Evolutionary conservation across 2,329 filamentous ascomycete species (phyloP).

Genomic region (Colletotrichum phormii): DNA sequence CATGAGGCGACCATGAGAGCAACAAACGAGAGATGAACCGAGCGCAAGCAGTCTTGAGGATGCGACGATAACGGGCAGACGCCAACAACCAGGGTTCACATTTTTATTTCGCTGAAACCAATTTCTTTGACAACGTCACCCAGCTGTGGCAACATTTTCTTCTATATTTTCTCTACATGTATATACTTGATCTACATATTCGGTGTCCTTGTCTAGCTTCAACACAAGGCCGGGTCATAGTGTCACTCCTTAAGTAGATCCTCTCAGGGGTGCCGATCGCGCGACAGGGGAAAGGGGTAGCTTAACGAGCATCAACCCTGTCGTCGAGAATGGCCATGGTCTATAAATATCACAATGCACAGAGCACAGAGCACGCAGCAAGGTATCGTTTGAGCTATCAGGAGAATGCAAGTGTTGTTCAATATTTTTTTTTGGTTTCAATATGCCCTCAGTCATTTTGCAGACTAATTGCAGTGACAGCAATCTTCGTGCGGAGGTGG

Average conservation of each 20-base stretch:
- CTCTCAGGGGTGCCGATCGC: not conserved
- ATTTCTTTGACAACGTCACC: not conserved
- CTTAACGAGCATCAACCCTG: not conserved
- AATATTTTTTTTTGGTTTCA: not conserved
- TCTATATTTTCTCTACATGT: not conserved
- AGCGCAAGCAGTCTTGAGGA: not conserved
- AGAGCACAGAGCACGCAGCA: not conserved
- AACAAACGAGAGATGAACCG: not conserved
- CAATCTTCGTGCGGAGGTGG: not conserved
- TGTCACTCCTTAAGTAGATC: not conserved
- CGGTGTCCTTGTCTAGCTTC: not conserved
- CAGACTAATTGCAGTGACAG: not conserved
- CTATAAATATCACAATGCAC: not conserved
- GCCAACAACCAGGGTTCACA: not conserved
- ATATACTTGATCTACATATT: slow-evolving; percentile 20
- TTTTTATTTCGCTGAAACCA: not conserved
- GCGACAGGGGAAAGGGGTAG: not conserved
- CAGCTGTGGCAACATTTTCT: not conserved
- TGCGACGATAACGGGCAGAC: not conserved
- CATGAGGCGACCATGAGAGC: not conserved
- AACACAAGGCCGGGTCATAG: slow-evolving; percentile 3
- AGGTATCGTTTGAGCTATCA: not conserved
- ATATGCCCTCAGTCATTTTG: not conserved
- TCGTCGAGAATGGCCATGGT: not conserved
- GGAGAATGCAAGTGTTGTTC: not conserved